Evolutionary conservation across 2,329 filamentous ascomycete species (phyloP).

Genomic region (Seiridium cupressi): DNA sequence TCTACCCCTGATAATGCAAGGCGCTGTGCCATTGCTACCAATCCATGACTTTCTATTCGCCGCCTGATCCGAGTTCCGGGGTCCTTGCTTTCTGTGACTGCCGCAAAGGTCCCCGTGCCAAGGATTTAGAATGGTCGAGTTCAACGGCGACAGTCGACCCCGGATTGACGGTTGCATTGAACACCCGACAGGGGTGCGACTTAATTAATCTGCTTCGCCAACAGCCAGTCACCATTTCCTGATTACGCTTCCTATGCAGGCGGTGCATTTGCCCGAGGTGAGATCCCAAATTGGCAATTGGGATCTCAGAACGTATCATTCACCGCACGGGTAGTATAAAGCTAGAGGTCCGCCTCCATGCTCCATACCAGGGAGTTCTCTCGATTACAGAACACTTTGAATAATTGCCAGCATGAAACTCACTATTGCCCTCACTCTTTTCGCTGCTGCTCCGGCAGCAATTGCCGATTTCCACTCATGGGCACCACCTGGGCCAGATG

Average conservation of each 20-base stretch:
- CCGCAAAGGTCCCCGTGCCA: neutral
- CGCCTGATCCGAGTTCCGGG: neutral
- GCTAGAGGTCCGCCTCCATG: too few relatives aligned
- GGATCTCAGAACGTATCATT: too few relatives aligned
- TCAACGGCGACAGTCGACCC: neutral
- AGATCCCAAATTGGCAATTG: neutral
- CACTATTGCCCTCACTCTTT: neutral
- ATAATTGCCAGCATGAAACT: neutral
- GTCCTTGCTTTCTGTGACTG: neutral
- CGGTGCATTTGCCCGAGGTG: neutral
- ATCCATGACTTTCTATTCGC: neutral
- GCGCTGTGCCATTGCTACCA: neutral
- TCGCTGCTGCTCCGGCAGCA: neutral
- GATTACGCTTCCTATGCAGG: neutral
- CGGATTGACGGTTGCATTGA: neutral
- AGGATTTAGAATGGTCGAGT: neutral
- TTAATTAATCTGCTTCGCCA: too few relatives aligned
- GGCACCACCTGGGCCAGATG: neutral
- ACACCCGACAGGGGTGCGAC: neutral
- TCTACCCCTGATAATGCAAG: too few relatives aligned
- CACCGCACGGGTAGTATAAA: too few relatives aligned
- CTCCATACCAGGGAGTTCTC: too few relatives aligned
- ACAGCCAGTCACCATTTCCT: neutral
- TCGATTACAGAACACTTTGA: too few relatives aligned
- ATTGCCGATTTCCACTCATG: neutral